Evolutionary conservation across 805 yeast genomes (phyloP).

Genomic region (Spathaspora hagerdaliae): DNA sequence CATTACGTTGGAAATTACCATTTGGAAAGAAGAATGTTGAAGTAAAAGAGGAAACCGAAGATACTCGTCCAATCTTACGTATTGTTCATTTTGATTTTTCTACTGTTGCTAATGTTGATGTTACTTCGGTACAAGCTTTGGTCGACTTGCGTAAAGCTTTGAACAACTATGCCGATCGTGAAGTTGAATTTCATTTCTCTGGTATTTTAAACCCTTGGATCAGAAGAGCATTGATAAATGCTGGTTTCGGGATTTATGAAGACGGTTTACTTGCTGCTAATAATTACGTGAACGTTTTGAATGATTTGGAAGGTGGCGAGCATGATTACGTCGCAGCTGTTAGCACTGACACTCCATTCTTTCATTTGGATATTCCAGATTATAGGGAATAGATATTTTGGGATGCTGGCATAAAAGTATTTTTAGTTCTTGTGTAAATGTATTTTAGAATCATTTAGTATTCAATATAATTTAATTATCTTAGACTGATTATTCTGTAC

Average conservation of each 20-base stretch:
- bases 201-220: slow-evolving; percentile 88
- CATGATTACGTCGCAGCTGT: slow-evolving; percentile 48
- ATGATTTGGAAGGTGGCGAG: slow-evolving; percentile 29
- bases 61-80: slow-evolving; percentile 62
- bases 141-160: slow-evolving; percentile 73
- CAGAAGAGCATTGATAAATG: slow-evolving; percentile 65
- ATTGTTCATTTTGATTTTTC: slow-evolving; percentile 80
- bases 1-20: slow-evolving; percentile 35
- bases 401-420: too few species aligned
- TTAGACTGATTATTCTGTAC: too few species aligned
- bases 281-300: slow-evolving; percentile 39
- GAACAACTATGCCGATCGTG: slow-evolving; percentile 70
- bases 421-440: background rate
- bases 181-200: slow-evolving; percentile 85
- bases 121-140: slow-evolving; percentile 74
- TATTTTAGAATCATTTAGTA: too few species aligned
- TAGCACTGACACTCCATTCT: slow-evolving; percentile 66
- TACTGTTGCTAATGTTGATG: slow-evolving; percentile 69
- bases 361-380: slow-evolving; percentile 75
- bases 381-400: slow-evolving; percentile 16
- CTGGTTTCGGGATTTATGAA: slow-evolving; percentile 69
- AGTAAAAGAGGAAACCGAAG: slow-evolving; percentile 14
- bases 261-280: slow-evolving; percentile 34
- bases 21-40: slow-evolving; percentile 15
- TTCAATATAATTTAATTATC: too few species aligned